A percentile compares a stretch with the other conserved stretches of the same genome.
These are phyloP conservation scores for Erodium texanum DNA, from an alignment of 441 rosid genomes.

Conservation along the genomic window DNA sequence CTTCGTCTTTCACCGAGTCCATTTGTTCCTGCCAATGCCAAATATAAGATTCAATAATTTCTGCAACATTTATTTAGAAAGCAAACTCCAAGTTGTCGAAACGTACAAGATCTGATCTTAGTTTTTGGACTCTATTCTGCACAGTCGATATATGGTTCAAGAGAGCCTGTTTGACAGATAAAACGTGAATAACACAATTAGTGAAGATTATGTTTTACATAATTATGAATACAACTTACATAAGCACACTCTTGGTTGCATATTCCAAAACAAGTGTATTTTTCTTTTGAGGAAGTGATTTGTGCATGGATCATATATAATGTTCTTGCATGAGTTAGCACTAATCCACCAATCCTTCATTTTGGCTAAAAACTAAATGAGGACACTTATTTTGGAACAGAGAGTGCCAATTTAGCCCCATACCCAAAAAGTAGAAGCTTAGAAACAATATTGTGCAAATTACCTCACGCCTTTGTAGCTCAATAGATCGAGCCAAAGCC, in stretches of 20 bases:
- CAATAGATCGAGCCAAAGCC: slow-evolving; percentile 93
- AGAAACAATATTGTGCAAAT: slow-evolving; percentile 1
- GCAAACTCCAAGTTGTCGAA: not conserved
- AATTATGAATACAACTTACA: not conserved
- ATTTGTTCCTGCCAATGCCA: slow-evolving; percentile 40
- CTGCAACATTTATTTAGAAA: not conserved
- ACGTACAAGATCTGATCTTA: slow-evolving; percentile 72
- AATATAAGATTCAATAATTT: not conserved
- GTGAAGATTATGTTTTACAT: not conserved
- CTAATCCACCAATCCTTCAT: too few relatives aligned
- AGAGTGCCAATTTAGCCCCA: too few relatives aligned
- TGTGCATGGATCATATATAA: too few relatives aligned
- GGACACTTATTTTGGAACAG: too few relatives aligned
- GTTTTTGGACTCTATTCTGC: slow-evolving; percentile 43
- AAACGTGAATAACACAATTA: not conserved
- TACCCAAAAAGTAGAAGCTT: not conserved
- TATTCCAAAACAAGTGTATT: too few relatives aligned
- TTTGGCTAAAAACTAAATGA: too few relatives aligned
- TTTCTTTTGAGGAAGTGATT: too few relatives aligned
- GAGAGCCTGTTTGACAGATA: slow-evolving; percentile 55
- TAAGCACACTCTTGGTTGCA: too few relatives aligned
- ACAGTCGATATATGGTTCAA: slow-evolving; percentile 46
- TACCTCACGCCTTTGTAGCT: slow-evolving; percentile 63
- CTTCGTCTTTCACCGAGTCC: slow-evolving; percentile 41
- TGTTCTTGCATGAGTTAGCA: too few relatives aligned